Conservation (phyloP, 2,329 filamentous ascomycete species). For the Exophiala sideris region DNA sequence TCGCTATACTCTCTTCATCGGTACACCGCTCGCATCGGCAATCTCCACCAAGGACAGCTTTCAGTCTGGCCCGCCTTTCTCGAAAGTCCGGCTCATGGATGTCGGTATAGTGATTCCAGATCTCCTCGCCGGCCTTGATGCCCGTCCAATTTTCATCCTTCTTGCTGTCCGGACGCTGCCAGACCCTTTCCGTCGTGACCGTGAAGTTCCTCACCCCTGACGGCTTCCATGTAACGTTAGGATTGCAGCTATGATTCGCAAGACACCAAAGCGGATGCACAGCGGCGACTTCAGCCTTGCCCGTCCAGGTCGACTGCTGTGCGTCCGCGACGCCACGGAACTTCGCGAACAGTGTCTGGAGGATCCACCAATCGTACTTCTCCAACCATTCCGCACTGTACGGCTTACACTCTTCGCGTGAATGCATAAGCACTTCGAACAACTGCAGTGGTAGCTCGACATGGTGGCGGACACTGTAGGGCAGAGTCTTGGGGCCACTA, state of each 20-base stretch:
- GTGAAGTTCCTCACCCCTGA: conserved; percentile 36
- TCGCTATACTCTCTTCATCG: conserved; percentile 54
- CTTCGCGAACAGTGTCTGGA: conserved; percentile 90
- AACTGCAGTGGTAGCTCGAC: conserved; percentile 59
- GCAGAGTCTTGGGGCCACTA: conserved; percentile 41
- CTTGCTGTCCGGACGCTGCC: conserved; percentile 27
- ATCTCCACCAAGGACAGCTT: conserved; percentile 79
- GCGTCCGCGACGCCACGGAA: conserved; percentile 91
- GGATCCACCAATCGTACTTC: conserved; percentile 55
- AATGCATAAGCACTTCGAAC: conserved; percentile 48
- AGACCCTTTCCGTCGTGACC: conserved; percentile 18
- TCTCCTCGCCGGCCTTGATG: conserved; percentile 75
- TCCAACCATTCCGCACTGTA: conserved; percentile 42
- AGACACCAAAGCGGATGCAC: conserved; percentile 96
- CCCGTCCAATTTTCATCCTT: conserved; percentile 57
- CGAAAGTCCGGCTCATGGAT: conserved; percentile 76
- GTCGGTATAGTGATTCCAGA: conserved; percentile 94
- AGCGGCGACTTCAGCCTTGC: conserved; percentile 83
- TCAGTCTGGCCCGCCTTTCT: conserved; percentile 82
- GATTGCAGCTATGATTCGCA: conserved; percentile 93
- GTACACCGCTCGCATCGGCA: conserved; percentile 84
- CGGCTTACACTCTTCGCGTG: conserved; percentile 49
- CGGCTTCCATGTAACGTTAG: conserved; percentile 88
- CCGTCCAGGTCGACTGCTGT: conserved; percentile 69
- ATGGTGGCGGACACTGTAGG: conserved; percentile 60